These are phyloP conservation scores for Nissolia schottii DNA, from an alignment of 306 rosid species.

Conservation along the genomic window DNA sequence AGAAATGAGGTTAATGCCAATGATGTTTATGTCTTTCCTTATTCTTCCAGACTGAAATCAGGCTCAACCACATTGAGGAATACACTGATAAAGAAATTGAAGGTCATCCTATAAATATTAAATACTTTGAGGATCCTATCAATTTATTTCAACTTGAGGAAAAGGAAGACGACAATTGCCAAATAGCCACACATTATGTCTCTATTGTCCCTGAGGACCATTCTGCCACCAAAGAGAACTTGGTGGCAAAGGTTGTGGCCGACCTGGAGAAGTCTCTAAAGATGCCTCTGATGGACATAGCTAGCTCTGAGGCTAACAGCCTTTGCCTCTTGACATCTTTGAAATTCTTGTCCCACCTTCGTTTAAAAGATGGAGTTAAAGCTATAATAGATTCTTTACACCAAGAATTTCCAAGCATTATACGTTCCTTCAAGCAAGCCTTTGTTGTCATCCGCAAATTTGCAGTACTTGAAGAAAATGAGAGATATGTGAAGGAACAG, in stretches of 20 bases:
- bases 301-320: constrained; percentile 3
- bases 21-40: background rate
- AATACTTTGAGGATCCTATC: background rate
- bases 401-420: constrained; percentile 8
- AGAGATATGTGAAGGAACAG: background rate
- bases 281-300: constrained; percentile 24
- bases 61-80: background rate
- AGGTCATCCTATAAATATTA: no score
- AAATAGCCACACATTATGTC: background rate
- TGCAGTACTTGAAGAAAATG: background rate
- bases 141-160: background rate
- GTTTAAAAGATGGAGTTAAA: constrained; percentile 8
- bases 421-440: constrained; percentile 25
- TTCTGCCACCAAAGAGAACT: background rate
- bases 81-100: background rate
- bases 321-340: constrained; percentile 17
- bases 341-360: constrained; percentile 28
- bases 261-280: constrained; percentile 18
- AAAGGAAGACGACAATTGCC: background rate
- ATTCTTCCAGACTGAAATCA: background rate
- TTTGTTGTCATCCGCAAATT: background rate
- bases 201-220: background rate
- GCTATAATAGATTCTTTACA: constrained; percentile 6
- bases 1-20: background rate
- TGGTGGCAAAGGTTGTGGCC: background rate